Base-by-base conservation (phyloP, 371 early-diverging fungal species). In the Encephalitozoon cuniculi region DNA sequence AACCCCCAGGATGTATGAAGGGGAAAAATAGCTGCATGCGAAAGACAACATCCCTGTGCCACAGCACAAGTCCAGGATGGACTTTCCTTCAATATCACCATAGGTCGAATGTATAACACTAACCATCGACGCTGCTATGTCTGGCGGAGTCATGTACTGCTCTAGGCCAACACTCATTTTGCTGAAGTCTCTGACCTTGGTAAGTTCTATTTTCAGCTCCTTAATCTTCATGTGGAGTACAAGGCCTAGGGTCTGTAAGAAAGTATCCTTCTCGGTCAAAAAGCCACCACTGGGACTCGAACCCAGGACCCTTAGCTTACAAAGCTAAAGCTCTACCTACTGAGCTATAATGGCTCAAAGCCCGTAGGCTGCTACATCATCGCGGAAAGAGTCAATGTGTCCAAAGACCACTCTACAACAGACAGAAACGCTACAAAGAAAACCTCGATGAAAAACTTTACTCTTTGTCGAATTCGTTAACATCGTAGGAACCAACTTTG, bases 401-500 rank as follows among this genome's bases (percentile, higher is more conserved):
- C 1, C 15, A 46, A 46, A 43, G 15, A 43, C 5, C 11, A 5
- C 15, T 5, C 44, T 9, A 4, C 2, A 46, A 3, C 11, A 15
- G 43, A 18, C 15, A 21, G 5, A 21, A 5, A 46, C 15, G 11
- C 15, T 46, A 15, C 21, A 18, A 46, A 2, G 21, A 46, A 18
- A 21, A 21, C 9, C 15, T 59, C 34, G 15, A n/a, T 34, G 15
- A 70, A 69, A 70, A 0, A 11, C 23, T 51, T 59, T 79, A 66
- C 52, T 64, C 73, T 64, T 75, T 79, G 18, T 84, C 78, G 30
- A 85, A 71, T 12, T 63, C 76, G 32, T 79, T 65, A 34, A 85
- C 67, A 77, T 86, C 85, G 76, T 79, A 82, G 12, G 68, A 46
- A 6, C 83, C 86, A 25, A 86, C 75, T 37, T 85, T 81, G 11